Conservation (phyloP, 2,329 filamentous ascomycete species). For the Ploettnerulaceae sp. region DNA sequence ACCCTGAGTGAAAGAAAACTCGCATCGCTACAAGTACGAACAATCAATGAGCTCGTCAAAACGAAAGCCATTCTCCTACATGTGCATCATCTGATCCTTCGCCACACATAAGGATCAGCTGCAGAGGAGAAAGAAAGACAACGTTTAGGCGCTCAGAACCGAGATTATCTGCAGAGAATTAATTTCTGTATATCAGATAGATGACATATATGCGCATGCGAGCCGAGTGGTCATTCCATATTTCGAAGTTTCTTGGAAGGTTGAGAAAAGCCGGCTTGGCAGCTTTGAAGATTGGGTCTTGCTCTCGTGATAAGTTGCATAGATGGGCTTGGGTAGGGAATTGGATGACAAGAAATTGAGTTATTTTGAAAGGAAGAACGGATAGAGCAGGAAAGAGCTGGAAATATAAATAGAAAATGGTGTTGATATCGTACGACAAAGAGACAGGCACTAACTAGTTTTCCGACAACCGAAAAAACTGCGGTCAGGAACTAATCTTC, state of each 20-base stretch:
- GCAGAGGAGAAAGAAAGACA: not conserved
- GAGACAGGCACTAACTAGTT: no score
- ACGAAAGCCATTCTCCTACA: not conserved
- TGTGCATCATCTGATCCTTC: not conserved
- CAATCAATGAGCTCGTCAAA: not conserved
- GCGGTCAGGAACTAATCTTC: no score
- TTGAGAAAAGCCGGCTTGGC: conserved; percentile 1
- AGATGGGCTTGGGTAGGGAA: not conserved
- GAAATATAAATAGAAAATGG: no score
- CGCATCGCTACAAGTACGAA: not conserved
- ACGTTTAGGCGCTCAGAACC: conserved; percentile 5
- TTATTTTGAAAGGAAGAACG: not conserved
- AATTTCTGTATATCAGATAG: not conserved
- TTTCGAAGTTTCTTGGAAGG: not conserved
- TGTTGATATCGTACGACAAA: no score
- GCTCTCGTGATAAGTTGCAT: not conserved
- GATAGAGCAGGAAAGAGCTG: no score
- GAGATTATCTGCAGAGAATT: not conserved
- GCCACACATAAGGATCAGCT: conserved; percentile 4
- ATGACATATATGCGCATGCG: conserved; percentile 1
- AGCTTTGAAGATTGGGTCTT: not conserved
- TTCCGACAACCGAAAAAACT: no score
- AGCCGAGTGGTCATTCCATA: not conserved
- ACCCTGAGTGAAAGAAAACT: not conserved
- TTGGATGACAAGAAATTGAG: not conserved